Evolutionary conservation across 2,329 filamentous ascomycete genomes (phyloP), one percentile per base, ranked within the genome.

Genomic region (Chrysosporium keratinophilum): DNA sequence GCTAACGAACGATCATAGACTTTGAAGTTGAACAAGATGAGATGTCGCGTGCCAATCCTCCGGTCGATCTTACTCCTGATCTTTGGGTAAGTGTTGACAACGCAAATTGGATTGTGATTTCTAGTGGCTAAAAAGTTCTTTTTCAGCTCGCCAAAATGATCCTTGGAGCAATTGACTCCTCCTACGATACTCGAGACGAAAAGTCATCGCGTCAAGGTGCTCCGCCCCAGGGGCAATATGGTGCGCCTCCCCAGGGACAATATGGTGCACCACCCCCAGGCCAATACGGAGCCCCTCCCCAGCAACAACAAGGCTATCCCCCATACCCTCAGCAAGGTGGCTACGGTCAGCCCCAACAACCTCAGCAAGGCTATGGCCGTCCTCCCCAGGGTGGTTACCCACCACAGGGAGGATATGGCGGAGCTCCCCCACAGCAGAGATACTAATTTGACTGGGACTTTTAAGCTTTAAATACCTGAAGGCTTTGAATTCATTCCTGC

Each of bases 11-110:
- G 43, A 52, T 28, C 3, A 54, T 60, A 81, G 80, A 84, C 69
- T 84, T 78, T 61, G 82, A 84, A 67, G 80, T 82, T 59, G 82
- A 85, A 64, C 80, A 81, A 57, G 79, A 81, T 46, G 80, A 84
- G 62, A 83, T 85, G 81, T 72, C 78, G 1, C 75, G 76, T 47
- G 78, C 79, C 28, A 75, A 77, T 55, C 81, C 80, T 6, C 80
- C 80, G 2, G 77, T 84, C 23, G 75, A 83, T 59, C 69, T 84
- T 39, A 83, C 81, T 3, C 79, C 80, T 9, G 81, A 84, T 60
- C 75, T 83, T 50, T 84, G 81, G 81, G 75, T 76, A 64, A 54
- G 66, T 57, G 17, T n/a, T n/a, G n/a, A n/a, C n/a, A n/a, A n/a
- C n/a, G n/a, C n/a, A n/a, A n/a, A n/a, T n/a, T n/a, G n/a, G n/a